Conservation (phyloP, 208 protist genomes). For the Balamuthia mandrillaris region DNA sequence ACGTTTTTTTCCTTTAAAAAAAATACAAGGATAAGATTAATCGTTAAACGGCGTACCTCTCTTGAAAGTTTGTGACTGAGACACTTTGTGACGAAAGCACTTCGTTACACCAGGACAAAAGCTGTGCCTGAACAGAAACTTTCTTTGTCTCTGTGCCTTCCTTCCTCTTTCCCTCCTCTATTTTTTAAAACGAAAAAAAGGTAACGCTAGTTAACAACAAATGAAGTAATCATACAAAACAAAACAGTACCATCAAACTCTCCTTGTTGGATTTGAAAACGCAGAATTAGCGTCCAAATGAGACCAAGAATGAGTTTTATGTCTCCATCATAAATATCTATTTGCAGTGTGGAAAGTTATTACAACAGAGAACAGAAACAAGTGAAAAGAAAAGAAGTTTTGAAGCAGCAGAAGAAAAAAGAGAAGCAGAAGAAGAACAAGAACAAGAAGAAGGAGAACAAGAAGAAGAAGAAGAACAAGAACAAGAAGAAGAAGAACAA, state of each 20-base stretch:
- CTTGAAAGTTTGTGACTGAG: conserved; percentile 4
- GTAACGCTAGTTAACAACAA: background rate
- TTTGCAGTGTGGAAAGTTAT: background rate
- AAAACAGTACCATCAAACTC: conserved; percentile 3
- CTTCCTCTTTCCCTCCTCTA: background rate
- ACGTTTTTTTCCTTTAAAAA: background rate
- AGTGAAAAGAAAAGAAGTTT: background rate
- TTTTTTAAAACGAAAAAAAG: background rate
- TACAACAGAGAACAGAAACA: background rate
- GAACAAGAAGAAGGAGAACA: too few relatives aligned
- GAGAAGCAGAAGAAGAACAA: background rate
- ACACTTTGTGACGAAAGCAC: background rate
- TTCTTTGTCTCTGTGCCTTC: background rate
- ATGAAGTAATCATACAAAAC: too few relatives aligned
- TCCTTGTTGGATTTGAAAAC: conserved; percentile 18
- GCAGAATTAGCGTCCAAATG: conserved; percentile 38
- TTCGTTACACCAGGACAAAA: conserved; percentile 31
- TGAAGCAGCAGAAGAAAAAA: background rate
- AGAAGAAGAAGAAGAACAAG: too few relatives aligned
- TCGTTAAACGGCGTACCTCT: background rate
- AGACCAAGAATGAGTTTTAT: conserved; percentile 23
- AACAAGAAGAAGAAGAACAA: background rate
- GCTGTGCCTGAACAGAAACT: conserved; percentile 13
- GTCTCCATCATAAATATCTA: conserved; percentile 17
- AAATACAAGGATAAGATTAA: background rate